Conservation (phyloP, 345 rosid species). For the Sapria himalayana region DNA sequence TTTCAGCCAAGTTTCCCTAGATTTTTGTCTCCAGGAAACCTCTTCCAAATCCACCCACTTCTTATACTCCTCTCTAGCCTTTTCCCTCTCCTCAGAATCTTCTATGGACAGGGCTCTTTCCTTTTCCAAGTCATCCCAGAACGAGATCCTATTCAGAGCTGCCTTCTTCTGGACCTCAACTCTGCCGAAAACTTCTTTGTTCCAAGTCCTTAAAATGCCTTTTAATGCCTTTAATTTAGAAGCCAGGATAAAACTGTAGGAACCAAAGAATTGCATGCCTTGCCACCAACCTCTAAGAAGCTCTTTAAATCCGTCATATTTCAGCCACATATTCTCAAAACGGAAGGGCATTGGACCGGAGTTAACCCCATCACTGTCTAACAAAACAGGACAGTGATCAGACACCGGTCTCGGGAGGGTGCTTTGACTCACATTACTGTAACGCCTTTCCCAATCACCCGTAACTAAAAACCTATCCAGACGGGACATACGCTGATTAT, state of each 20-base stretch:
- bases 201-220: neutral
- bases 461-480: neutral
- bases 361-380: neutral
- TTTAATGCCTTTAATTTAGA: neutral
- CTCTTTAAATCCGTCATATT: neutral
- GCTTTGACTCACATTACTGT: neutral
- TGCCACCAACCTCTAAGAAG: neutral
- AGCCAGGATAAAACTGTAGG: neutral
- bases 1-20: neutral
- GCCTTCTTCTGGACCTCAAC: neutral
- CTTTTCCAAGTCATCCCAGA: no score
- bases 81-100: no score
- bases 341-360: no score
- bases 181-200: neutral
- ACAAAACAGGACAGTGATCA: neutral
- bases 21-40: neutral
- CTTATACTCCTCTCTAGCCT: no score
- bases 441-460: neutral
- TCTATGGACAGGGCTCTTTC: neutral
- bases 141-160: no score
- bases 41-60: no score
- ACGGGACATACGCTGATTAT: neutral
- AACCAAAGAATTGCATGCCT: neutral
- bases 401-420: neutral
- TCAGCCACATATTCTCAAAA: neutral